Evolutionary conservation across 2,329 filamentous ascomycete species (phyloP).

Genomic region (Calonectria honghensis): DNA sequence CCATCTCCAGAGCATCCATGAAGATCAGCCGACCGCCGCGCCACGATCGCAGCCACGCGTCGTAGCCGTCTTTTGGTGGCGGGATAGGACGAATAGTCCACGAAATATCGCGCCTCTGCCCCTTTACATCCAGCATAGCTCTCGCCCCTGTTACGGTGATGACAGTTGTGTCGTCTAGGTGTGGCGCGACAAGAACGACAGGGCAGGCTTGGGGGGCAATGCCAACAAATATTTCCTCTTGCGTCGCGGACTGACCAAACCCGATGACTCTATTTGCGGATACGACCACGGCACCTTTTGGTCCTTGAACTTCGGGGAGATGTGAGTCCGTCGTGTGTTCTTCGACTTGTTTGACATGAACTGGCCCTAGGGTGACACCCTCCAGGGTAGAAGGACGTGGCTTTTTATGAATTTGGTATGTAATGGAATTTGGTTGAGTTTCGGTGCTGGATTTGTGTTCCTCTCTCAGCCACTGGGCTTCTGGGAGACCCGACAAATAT

Average conservation of each 20-base stretch:
- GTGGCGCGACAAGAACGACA: constrained; percentile 59
- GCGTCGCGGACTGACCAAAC: constrained; percentile 61
- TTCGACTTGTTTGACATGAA: constrained; percentile 45
- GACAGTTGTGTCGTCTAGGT: constrained; percentile 52
- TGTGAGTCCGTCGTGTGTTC: constrained; percentile 53
- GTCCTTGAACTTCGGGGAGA: constrained; percentile 50
- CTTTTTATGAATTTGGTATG: constrained; percentile 52
- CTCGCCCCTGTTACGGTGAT: constrained; percentile 55
- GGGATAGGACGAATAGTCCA: constrained; percentile 42
- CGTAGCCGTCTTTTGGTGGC: not conserved
- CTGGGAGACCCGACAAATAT: constrained; percentile 52
- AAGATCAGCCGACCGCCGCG: constrained; percentile 57
- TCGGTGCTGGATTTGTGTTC: not conserved
- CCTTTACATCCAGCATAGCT: constrained; percentile 56
- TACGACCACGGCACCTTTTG: constrained; percentile 55
- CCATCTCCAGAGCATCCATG: constrained; percentile 62
- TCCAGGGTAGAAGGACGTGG: constrained; percentile 4
- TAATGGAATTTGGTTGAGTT: not conserved
- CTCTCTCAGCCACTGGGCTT: constrained; percentile 21
- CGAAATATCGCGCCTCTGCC: constrained; percentile 56
- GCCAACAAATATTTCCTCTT: constrained; percentile 61
- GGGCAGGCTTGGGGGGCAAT: constrained; percentile 60
- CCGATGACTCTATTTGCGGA: constrained; percentile 60
- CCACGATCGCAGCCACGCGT: constrained; percentile 34
- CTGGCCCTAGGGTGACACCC: constrained; percentile 31